These are phyloP conservation scores for Acer campestre DNA, from an alignment of 345 rosid species.

Conservation along the genomic window DNA sequence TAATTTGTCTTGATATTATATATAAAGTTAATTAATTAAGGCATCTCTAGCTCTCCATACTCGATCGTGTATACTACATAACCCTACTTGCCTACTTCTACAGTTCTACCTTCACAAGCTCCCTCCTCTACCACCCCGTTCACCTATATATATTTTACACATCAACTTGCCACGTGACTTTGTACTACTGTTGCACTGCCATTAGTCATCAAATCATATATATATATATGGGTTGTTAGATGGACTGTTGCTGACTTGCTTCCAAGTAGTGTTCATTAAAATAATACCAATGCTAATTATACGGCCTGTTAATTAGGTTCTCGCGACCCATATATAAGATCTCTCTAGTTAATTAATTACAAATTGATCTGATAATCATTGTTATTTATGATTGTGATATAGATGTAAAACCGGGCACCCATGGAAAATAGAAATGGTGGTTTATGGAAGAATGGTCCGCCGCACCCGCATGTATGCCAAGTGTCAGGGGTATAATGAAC, in stretches of 20 bases:
- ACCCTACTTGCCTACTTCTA: not conserved
- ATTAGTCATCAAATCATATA: not conserved
- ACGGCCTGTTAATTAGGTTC: too few relatives aligned
- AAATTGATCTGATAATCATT: too few relatives aligned
- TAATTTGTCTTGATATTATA: slow-evolving; percentile 6
- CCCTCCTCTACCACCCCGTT: slow-evolving; percentile 11
- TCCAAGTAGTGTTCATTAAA: not conserved
- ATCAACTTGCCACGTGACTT: slow-evolving; percentile 28
- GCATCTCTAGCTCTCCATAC: not conserved
- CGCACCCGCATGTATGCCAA: slow-evolving; percentile 18
- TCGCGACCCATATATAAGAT: too few relatives aligned
- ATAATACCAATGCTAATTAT: not conserved
- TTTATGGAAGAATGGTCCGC: not conserved
- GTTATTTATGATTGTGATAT: too few relatives aligned
- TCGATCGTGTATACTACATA: not conserved
- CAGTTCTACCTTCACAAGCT: slow-evolving; percentile 1
- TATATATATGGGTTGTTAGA: not conserved
- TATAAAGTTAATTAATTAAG: not conserved
- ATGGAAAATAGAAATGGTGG: too few relatives aligned
- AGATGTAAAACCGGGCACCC: too few relatives aligned
- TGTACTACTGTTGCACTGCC: not conserved
- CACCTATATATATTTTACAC: not conserved
- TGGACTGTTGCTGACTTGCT: not conserved
- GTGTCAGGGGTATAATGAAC: slow-evolving; percentile 1
- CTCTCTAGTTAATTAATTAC: too few relatives aligned